Base-by-base conservation (phyloP, 2,329 filamentous ascomycete species). In the Fusarium sp. region DNA sequence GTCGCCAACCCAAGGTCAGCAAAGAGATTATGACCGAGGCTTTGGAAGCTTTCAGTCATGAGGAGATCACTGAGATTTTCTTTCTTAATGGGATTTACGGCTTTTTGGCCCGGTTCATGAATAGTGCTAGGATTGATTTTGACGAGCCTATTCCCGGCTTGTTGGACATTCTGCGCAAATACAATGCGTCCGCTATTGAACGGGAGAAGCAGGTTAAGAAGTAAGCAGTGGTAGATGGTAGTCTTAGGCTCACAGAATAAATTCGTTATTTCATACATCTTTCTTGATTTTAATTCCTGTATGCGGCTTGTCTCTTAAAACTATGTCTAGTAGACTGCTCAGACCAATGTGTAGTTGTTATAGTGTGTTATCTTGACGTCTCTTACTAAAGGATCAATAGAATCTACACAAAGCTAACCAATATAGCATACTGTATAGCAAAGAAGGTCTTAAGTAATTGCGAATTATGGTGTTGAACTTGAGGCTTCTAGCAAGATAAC, bases 111-210 rank as follows among this genome's bases (percentile, higher is more conserved):
- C 42, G 58, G 1, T 62, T 62, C 0, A 65, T 65, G 63, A 65
- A 62, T 5, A 65, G 63, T 15, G 57, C 57, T 4, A 47, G 11
- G n/a, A 65, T 65, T 18, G 63, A 65, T 20, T 65, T 62, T 39
- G 63, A 65, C 4, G 57, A 55, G 31, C 63, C 63, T 15, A 65
- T 65, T 17, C 63, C 63, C 29, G 63, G 58, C 17, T 27, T 65
- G 42, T 1, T 49, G 3, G 63, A 62, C 6, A 45, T 49, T 20
- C n/a, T 65, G 33, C 1, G 14, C 7, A 57, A 65, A 38, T 65
- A 65, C 15, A 65, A 65, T 38, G 63, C 57, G 0, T 20, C n/a
- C 0, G 57, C 63, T 0, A 65, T 65, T 31, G 63, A 65, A 39
- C 42, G 42, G 18, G 57, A 65, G 45, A 56, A 62, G 63, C 22